phyloP scores from a whole-genome alignment of 768 basidiomycete genomes.

The Lactarius evosmus region DNA sequence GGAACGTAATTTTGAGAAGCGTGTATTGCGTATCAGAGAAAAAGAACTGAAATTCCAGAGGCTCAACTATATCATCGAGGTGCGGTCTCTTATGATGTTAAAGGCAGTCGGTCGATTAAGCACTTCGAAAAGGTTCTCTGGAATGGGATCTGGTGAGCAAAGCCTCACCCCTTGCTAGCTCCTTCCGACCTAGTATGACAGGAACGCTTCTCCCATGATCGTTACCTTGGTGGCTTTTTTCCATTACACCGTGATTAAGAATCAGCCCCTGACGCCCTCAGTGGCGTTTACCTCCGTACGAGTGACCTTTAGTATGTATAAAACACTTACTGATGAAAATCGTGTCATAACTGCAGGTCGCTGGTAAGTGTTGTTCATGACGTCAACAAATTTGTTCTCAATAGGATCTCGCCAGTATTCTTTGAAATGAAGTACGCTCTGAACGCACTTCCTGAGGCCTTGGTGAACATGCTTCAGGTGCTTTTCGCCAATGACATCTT shows the following conservation, averaged over 20 bases:
- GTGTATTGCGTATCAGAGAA: slow-evolving; percentile 67
- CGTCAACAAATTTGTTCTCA: neutral
- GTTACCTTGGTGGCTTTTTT: slow-evolving; percentile 52
- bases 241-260: slow-evolving; percentile 68
- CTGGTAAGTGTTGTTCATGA: slow-evolving; percentile 35
- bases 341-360: slow-evolving; percentile 35
- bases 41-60: slow-evolving; percentile 83
- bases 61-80: slow-evolving; percentile 85
- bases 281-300: slow-evolving; percentile 67
- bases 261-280: slow-evolving; percentile 71
- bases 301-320: neutral
- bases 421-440: slow-evolving; percentile 85
- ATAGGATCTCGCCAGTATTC: slow-evolving; percentile 52
- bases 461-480: slow-evolving; percentile 86
- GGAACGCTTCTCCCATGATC: slow-evolving; percentile 46
- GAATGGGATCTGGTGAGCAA: slow-evolving; percentile 51
- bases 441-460: slow-evolving; percentile 84
- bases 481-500: slow-evolving; percentile 14
- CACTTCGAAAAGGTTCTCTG: slow-evolving; percentile 39
- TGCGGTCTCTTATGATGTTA: slow-evolving; percentile 30
- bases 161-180: neutral
- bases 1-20: slow-evolving; percentile 86
- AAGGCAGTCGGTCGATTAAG: slow-evolving; percentile 2
- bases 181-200: slow-evolving; percentile 17
- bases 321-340: neutral